Conservation (phyloP, 495 filamentous ascomycete species). For the Talaromyces adpressus region DNA sequence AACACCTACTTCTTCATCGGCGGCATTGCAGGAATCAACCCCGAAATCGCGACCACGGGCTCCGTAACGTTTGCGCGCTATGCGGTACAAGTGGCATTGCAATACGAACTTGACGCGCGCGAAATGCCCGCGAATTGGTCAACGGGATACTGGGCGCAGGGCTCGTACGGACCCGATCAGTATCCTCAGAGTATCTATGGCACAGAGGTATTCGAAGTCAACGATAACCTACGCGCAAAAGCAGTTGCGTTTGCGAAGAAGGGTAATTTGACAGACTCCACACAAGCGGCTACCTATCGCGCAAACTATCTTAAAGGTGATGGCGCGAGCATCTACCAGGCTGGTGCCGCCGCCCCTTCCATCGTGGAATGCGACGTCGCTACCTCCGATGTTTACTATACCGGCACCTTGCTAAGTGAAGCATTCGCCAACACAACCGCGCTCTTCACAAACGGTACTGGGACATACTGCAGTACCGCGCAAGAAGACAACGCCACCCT, state of each 20-base stretch:
- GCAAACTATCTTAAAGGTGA: constrained; percentile 42
- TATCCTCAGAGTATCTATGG: constrained; percentile 64
- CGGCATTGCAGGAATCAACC: constrained; percentile 68
- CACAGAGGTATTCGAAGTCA: constrained; percentile 72
- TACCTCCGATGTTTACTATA: constrained; percentile 68
- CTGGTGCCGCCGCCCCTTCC: constrained; percentile 44
- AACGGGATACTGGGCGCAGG: constrained; percentile 62
- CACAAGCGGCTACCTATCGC: constrained; percentile 48
- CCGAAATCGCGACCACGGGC: constrained; percentile 54
- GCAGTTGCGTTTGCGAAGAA: constrained; percentile 49
- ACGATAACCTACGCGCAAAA: constrained; percentile 48
- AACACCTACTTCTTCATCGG: constrained; percentile 63
- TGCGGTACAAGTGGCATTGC: constrained; percentile 63
- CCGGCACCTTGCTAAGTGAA: constrained; percentile 51
- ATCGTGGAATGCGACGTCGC: constrained; percentile 62
- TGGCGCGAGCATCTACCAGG: constrained; percentile 32
- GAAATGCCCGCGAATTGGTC: constrained; percentile 59
- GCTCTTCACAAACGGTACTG: constrained; percentile 60
- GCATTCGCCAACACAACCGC: constrained; percentile 60
- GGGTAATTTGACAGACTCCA: constrained; percentile 50
- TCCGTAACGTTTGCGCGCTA: constrained; percentile 61
- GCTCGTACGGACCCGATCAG: constrained; percentile 41
- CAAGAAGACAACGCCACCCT: constrained; percentile 73
- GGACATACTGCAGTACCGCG: constrained; percentile 60
- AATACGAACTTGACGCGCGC: constrained; percentile 67